Base-by-base conservation (phyloP, 2,329 filamentous ascomycete genomes). In the Beauveria australis region DNA sequence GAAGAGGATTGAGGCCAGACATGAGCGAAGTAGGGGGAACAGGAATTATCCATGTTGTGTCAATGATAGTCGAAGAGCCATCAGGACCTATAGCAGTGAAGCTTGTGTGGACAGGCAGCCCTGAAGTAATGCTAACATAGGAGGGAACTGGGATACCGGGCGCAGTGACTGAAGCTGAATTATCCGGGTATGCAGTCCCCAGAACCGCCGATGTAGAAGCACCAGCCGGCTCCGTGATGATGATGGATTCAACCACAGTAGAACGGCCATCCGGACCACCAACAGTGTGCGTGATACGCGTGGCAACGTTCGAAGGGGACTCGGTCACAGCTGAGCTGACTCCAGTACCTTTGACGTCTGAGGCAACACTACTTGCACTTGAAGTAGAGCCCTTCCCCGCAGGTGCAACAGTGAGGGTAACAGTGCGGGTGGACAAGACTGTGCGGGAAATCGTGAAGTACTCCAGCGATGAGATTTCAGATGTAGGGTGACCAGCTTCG, bases 191-290 rank as follows among this genome's bases (percentile, higher is more conserved):
- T 49, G 19, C 24, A 49, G 51, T 54, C 41, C 47, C 57, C 26
- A 47, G 51, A 44, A 55, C 26, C 9, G 5, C 19, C 12, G 59
- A 55, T 10, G 46, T 26, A 43, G 41, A 40, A 24, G 63, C 63
- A 46, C 58, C 52, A 22, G 51, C 46, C 12, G 64, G 47, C 22
- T 60, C 43, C 5, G 70, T 62, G 22, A 73, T 65, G 66, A 71
- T 68, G 18, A 69, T 72, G 9, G 73, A 74, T 44, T 74, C 69
- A 22, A 75, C 62, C 12, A 73, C 65, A 10, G 73, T 75, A 12
- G 71, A 68, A 43, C 67, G 62, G 6, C 72, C 72, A 62, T 74
- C 66, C n/a, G 68, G 43, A 3, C 73, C 73, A 44, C 68, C 64
- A 48, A 73, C 63, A 16, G 71, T 74, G 49, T 71, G 63, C 22